Percentiles rank a stretch among this genome's conserved stretches.
phyloP scores from a whole-genome alignment of 2,329 filamentous ascomycete species.

The Ceratocystis huliohia region DNA sequence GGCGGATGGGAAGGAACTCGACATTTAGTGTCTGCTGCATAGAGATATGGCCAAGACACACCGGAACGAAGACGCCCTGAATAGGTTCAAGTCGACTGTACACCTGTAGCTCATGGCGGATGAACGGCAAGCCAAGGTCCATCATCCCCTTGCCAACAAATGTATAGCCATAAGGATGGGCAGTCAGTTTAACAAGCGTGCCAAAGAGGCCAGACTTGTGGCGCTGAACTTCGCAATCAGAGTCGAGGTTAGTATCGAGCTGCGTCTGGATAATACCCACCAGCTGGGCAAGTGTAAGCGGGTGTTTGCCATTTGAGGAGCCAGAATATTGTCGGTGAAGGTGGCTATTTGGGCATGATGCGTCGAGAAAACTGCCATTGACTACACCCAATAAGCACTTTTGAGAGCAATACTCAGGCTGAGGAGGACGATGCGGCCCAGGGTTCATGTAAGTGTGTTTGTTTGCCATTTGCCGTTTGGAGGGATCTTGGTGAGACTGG shows the following conservation, averaged over 20 bases:
- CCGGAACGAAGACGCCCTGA: too few species aligned
- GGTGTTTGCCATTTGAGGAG: neutral
- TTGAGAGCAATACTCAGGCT: neutral
- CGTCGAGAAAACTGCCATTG: neutral
- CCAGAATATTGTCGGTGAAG: too few species aligned
- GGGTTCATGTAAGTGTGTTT: neutral
- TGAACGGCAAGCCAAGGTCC: neutral
- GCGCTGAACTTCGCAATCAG: neutral
- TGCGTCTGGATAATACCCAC: neutral
- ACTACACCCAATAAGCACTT: neutral
- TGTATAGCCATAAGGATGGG: conserved; percentile 5
- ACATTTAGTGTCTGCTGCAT: too few species aligned
- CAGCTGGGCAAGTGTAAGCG: neutral
- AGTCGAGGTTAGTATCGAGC: neutral
- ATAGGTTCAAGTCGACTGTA: too few species aligned
- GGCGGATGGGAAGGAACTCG: too few species aligned
- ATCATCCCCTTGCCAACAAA: conserved; percentile 4
- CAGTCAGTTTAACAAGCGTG: neutral
- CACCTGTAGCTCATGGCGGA: too few species aligned
- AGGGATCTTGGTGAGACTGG: neutral
- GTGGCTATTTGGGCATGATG: neutral
- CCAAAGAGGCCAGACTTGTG: neutral
- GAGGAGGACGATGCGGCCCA: neutral
- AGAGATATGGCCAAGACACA: too few species aligned
- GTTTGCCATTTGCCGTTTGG: neutral